Evolutionary conservation across 495 filamentous ascomycete species (phyloP).

Genomic region (Xylaria intraflava): DNA sequence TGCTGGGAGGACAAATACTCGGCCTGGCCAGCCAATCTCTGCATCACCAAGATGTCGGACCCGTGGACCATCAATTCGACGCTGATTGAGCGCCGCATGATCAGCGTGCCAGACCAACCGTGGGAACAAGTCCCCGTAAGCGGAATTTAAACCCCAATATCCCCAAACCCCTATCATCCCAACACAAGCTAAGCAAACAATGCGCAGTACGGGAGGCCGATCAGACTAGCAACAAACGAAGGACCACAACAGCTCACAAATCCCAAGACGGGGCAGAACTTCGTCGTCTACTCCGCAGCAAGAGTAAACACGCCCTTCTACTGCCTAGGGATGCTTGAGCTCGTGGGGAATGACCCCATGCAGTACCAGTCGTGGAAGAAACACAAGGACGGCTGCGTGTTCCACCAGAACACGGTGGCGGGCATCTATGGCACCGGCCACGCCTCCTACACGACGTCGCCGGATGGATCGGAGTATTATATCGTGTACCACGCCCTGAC

Average conservation of each 20-base stretch:
- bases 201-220: slow-evolving; percentile 33
- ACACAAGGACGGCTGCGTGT: slow-evolving; percentile 38
- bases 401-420: slow-evolving; percentile 41
- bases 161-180: background rate
- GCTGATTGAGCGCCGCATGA: slow-evolving; percentile 36
- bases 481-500: slow-evolving; percentile 44
- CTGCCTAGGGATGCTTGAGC: slow-evolving; percentile 37
- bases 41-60: slow-evolving; percentile 42
- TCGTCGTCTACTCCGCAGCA: slow-evolving; percentile 43
- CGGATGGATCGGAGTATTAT: slow-evolving; percentile 41
- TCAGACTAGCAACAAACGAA: slow-evolving; percentile 42
- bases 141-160: background rate
- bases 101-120: slow-evolving; percentile 36
- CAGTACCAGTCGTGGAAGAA: slow-evolving; percentile 43
- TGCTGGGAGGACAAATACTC: slow-evolving; percentile 43
- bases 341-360: slow-evolving; percentile 45
- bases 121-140: slow-evolving; percentile 42
- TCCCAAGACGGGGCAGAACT: slow-evolving; percentile 39
- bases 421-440: slow-evolving; percentile 44
- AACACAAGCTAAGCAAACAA: background rate
- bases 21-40: slow-evolving; percentile 46
- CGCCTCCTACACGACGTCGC: slow-evolving; percentile 41
- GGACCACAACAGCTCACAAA: slow-evolving; percentile 45
- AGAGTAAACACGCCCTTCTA: slow-evolving; percentile 37
- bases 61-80: slow-evolving; percentile 41